Percentiles rank a stretch among this genome's conserved stretches.
Evolutionary conservation across 495 filamentous ascomycete genomes (phyloP).

Genomic region (Tuber melanosporum): DNA sequence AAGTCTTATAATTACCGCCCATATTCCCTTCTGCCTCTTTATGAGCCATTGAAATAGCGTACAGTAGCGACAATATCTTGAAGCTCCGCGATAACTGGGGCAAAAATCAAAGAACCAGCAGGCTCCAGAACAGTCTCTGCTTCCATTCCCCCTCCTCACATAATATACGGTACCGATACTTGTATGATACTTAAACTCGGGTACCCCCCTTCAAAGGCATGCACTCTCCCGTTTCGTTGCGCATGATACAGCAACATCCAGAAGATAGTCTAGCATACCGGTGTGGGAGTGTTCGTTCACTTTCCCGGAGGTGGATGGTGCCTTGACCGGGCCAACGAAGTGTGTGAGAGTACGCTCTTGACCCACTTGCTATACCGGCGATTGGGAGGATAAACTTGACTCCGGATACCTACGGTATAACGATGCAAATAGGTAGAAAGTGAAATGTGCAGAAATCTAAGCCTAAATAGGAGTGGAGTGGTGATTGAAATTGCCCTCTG

Average conservation of each 20-base stretch:
- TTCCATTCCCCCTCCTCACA: not conserved
- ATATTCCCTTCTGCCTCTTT: not conserved
- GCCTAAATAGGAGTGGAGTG: too few species aligned
- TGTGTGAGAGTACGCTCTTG: too few species aligned
- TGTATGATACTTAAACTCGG: too few species aligned
- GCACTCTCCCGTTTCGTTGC: not conserved
- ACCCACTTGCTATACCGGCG: too few species aligned
- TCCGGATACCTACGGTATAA: too few species aligned
- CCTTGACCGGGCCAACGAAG: too few species aligned
- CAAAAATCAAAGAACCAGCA: not conserved
- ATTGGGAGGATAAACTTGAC: too few species aligned
- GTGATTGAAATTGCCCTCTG: too few species aligned
- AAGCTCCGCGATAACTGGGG: not conserved
- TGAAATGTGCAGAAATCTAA: too few species aligned
- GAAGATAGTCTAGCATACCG: not conserved
- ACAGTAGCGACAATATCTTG: not conserved
- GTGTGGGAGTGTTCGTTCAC: too few species aligned
- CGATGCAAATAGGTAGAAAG: too few species aligned
- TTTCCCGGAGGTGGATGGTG: too few species aligned
- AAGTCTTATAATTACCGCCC: not conserved
- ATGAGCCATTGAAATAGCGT: not conserved
- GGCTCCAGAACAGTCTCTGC: not conserved
- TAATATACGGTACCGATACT: not conserved
- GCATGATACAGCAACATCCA: not conserved
- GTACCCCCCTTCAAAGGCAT: not conserved